Percentiles rank a stretch among this genome's conserved stretches.
Conservation (phyloP, 2,329 filamentous ascomycete species). For the Hypoxylon sp. region DNA sequence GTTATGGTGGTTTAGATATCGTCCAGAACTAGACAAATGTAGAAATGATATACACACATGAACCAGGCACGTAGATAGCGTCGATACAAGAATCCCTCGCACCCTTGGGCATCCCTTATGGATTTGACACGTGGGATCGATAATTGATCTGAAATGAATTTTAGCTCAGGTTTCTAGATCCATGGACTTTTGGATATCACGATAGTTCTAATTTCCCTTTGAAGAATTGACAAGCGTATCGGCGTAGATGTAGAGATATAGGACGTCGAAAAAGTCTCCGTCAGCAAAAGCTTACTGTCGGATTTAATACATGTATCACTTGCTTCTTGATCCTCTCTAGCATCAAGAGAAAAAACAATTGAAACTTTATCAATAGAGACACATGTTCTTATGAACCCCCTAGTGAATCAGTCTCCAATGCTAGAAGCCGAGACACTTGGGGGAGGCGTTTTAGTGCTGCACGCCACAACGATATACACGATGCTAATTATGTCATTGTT, state of each 20-base stretch:
- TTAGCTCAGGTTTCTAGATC: neutral
- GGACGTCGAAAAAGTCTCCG: neutral
- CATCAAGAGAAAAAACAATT: slow-evolving; percentile 3
- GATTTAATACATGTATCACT: neutral
- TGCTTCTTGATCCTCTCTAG: slow-evolving; percentile 9
- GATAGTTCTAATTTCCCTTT: neutral
- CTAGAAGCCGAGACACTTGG: slow-evolving; percentile 33
- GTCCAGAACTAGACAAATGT: neutral
- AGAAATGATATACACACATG: slow-evolving; percentile 20
- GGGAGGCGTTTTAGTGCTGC: slow-evolving; percentile 26
- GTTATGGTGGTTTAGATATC: neutral
- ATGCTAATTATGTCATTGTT: slow-evolving; percentile 35
- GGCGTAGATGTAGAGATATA: neutral
- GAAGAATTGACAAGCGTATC: neutral
- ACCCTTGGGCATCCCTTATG: slow-evolving; percentile 8
- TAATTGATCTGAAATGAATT: neutral
- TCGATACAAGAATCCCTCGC: slow-evolving; percentile 23
- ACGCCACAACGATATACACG: slow-evolving; percentile 25
- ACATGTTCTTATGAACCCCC: slow-evolving; percentile 18
- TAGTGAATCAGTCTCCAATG: slow-evolving; percentile 18
- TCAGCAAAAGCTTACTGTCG: neutral
- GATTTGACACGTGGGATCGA: slow-evolving; percentile 7
- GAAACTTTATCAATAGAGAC: slow-evolving; percentile 13
- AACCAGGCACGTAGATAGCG: slow-evolving; percentile 14
- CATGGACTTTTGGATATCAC: neutral